Conservation (phyloP, 768 basidiomycete genomes). For the Mrakia blollopis region DNA sequence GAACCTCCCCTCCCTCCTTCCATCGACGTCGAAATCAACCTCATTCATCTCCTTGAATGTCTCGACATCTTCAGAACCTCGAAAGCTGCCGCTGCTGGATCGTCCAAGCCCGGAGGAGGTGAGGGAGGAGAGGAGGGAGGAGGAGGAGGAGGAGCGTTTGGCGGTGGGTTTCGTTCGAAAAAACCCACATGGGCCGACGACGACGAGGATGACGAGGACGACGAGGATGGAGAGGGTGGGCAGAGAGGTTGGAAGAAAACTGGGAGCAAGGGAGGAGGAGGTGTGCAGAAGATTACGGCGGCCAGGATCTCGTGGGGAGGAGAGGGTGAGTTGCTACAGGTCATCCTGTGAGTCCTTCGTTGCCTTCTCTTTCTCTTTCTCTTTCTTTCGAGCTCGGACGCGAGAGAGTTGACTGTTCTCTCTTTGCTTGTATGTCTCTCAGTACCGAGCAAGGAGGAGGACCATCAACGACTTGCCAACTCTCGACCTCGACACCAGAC, state of each 20-base stretch:
- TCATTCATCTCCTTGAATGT: conserved; percentile 79
- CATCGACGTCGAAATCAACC: conserved; percentile 65
- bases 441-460: conserved; percentile 39
- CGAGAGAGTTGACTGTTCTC: conserved; percentile 54
- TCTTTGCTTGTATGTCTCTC: not conserved
- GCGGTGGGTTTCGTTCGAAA: conserved; percentile 36
- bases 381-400: not conserved
- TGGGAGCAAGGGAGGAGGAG: conserved; percentile 32
- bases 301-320: conserved; percentile 82
- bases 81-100: conserved; percentile 47
- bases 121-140: not conserved
- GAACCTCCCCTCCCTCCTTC: conserved; percentile 41
- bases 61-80: conserved; percentile 84
- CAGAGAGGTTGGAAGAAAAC: conserved; percentile 37
- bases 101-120: too few relatives aligned
- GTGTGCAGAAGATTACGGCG: conserved; percentile 58
- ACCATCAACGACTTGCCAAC: conserved; percentile 42
- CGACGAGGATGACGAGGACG: conserved; percentile 47
- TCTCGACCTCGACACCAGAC: conserved; percentile 70
- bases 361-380: not conserved
- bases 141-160: not conserved
- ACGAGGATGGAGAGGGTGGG: conserved; percentile 46
- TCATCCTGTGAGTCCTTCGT: conserved; percentile 62
- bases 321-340: conserved; percentile 66
- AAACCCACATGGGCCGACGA: conserved; percentile 49